These are phyloP conservation scores for Bryoerythrophyllum caledonicum DNA, from an alignment of 225 moss, liverwort and hornwort genomes.

Conservation along the genomic window DNA sequence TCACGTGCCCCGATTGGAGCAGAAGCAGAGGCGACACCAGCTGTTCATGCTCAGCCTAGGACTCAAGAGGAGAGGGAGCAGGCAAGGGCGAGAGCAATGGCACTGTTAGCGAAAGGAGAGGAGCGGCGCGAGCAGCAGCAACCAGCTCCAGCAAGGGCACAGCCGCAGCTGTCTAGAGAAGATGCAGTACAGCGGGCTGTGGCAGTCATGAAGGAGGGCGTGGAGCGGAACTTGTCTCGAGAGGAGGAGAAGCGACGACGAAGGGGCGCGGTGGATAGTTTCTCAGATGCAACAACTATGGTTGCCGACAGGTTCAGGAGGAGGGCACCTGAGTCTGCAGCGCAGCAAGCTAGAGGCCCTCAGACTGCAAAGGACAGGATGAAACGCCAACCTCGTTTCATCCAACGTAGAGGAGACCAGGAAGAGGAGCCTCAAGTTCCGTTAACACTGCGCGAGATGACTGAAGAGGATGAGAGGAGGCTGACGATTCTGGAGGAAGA, in stretches of 20 bases:
- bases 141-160: constrained; percentile 39
- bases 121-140: constrained; percentile 30
- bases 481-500: constrained; percentile 55
- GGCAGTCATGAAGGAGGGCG: constrained; percentile 59
- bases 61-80: constrained; percentile 42
- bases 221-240: constrained; percentile 52
- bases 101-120: constrained; percentile 42
- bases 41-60: constrained; percentile 33
- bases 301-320: constrained; percentile 52
- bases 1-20: constrained; percentile 29
- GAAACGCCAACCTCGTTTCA: constrained; percentile 50
- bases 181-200: constrained; percentile 63
- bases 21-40: constrained; percentile 16
- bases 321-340: constrained; percentile 37
- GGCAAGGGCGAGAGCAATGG: constrained; percentile 52
- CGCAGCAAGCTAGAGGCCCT: constrained; percentile 45
- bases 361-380: constrained; percentile 47
- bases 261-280: constrained; percentile 45
- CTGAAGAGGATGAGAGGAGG: constrained; percentile 58
- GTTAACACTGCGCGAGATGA: constrained; percentile 59
- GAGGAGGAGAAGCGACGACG: constrained; percentile 57
- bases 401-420: constrained; percentile 44
- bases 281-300: constrained; percentile 52
- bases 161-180: constrained; percentile 55
- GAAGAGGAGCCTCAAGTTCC: constrained; percentile 57